Evolutionary conservation across 1,284 basidiomycete species (phyloP).

Genomic region (Sporisorium sorghi): DNA sequence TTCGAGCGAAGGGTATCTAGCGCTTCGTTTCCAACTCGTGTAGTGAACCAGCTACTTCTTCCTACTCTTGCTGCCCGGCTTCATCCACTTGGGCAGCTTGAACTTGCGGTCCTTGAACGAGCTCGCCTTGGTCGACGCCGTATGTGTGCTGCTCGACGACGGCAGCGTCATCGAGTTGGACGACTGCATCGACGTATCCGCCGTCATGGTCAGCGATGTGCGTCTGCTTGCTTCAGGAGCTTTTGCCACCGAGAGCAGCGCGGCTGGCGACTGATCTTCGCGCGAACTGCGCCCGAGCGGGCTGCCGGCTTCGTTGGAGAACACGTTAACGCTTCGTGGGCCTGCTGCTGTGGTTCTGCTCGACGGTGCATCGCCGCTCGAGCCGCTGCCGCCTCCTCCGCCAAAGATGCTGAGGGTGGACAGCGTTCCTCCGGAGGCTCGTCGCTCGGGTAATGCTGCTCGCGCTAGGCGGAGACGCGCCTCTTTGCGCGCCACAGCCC

Average conservation of each 20-base stretch:
- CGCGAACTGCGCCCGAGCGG: slow-evolving; percentile 21
- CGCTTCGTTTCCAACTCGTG: background rate
- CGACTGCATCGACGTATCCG: slow-evolving; percentile 18
- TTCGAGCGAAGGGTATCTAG: background rate
- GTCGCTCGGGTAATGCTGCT: slow-evolving; percentile 43
- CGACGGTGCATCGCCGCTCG: slow-evolving; percentile 1
- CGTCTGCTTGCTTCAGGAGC: background rate
- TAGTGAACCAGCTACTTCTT: background rate
- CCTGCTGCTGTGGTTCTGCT: background rate
- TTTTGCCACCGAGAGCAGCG: slow-evolving; percentile 13
- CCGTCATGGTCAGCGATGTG: background rate
- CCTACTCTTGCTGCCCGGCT: slow-evolving; percentile 22
- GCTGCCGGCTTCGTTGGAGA: slow-evolving; percentile 40
- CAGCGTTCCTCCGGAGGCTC: slow-evolving; percentile 40
- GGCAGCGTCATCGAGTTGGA: slow-evolving; percentile 24
- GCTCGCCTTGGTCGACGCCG: slow-evolving; percentile 14
- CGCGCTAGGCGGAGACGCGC: slow-evolving; percentile 47
- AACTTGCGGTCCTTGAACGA: slow-evolving; percentile 35
- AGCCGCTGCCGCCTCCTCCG: slow-evolving; percentile 15
- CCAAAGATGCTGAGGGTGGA: slow-evolving; percentile 42
- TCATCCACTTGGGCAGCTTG: slow-evolving; percentile 45
- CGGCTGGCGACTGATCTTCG: slow-evolving; percentile 5
- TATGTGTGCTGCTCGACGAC: slow-evolving; percentile 35
- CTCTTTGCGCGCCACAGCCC: slow-evolving; percentile 43
- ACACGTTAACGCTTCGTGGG: slow-evolving; percentile 16